These are phyloP conservation scores for Ligustrum vulgare DNA, from an alignment of 257 asterid species.

Conservation along the genomic window DNA sequence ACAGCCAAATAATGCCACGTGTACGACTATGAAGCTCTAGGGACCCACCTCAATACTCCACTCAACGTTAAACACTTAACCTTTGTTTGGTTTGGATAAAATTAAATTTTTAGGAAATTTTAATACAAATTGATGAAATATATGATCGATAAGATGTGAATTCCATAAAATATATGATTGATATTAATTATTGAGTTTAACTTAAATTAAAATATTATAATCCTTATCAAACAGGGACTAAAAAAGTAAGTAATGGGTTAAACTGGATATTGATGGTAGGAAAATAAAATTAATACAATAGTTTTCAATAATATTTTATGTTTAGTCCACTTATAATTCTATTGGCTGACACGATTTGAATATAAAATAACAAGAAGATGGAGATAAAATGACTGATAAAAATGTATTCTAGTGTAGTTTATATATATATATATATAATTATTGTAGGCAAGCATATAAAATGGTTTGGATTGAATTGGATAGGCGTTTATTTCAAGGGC, in stretches of 20 bases:
- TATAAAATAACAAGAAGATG: not conserved
- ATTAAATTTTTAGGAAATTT: no score
- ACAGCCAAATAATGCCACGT: conserved; percentile 42
- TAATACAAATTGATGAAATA: no score
- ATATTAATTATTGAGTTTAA: no score
- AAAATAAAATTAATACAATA: not conserved
- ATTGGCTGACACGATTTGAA: no score
- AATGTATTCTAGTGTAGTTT: not conserved
- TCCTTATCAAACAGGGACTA: no score
- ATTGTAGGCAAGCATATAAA: not conserved
- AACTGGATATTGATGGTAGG: not conserved
- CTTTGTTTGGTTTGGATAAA: no score
- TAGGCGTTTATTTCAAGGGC: not conserved
- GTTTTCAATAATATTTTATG: no score
- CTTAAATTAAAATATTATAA: no score
- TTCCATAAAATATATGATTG: no score
- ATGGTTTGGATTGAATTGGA: conserved; percentile 2
- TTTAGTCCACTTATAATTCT: no score
- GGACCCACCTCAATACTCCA: conserved; percentile 24
- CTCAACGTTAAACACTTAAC: not conserved
- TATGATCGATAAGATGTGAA: no score
- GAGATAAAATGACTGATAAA: not conserved
- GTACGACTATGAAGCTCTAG: conserved; percentile 14
- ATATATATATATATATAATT: no score
- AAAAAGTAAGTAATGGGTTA: not conserved